Evolutionary conservation across 2,329 filamentous ascomycete species (phyloP), one percentile per base, ranked within the genome.

Genomic region (Colletotrichum tanaceti): DNA sequence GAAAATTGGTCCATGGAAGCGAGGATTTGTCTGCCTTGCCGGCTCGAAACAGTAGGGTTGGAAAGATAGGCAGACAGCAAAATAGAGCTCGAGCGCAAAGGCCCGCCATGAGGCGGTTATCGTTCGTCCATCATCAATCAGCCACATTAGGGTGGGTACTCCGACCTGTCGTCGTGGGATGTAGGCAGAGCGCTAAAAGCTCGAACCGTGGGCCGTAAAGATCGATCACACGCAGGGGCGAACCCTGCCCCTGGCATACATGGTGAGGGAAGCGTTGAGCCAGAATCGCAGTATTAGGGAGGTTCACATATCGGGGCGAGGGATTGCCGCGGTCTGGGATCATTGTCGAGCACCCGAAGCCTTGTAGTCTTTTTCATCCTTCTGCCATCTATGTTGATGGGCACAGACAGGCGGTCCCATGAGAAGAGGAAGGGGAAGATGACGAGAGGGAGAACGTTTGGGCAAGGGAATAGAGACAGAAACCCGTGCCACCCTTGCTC

Each of bases 401-500:
- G 41, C 54, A 65, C 54, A 32, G 28, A 32, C 10, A 32, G 60
- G 54, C 22, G n/a, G n/a, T 4, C 49, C 61, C 54, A 68, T 65
- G 61, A 16, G 39, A 35, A 41, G 22, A 55, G 32, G 39, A 32
- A 38, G 32, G 54, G 22, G 41, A 49, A 50, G 41, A 39, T 20
- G 28, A 7, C 28, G 1, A 44, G n/a, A 38, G 28, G 41, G 24
- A 22, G 22, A 39, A 54, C 20, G 28, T 28, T 13, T 52, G 28
- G 28, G 9, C 18, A 43, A 39, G 49, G 35, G 24, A 49, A 49
- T 41, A 63, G 41, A 62, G 61, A 47, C 32, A 49, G 35, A 47
- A 35, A 54, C 49, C 65, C 65, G 65, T 68, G 65, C 65, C 65
- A 65, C 47, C 60, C 65, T 68, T 47, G 61, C 47, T 52, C 13